phyloP scores from a whole-genome alignment of 306 rosid species.

The Cotoneaster glaucophyllus region DNA sequence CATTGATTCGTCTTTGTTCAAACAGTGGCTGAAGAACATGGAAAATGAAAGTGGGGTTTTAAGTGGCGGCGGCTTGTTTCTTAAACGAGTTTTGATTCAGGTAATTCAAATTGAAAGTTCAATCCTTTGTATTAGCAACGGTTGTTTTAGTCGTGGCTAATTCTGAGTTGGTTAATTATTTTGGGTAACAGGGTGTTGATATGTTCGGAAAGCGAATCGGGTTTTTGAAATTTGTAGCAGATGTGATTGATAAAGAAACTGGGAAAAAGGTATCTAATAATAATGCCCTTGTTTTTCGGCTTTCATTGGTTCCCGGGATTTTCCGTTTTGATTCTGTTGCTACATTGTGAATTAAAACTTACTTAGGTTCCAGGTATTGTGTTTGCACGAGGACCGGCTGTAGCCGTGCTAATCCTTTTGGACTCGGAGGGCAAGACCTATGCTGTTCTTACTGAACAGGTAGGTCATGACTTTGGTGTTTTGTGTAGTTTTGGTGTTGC shows the following conservation, averaged over 20 bases:
- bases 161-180: neutral
- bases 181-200: conserved; percentile 65
- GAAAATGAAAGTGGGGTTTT: conserved; percentile 70
- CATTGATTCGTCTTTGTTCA: conserved; percentile 72
- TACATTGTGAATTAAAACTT: conserved; percentile 27
- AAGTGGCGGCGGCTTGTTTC: conserved; percentile 46
- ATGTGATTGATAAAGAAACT: conserved; percentile 62
- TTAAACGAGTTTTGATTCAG: conserved; percentile 74
- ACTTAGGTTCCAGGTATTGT: conserved; percentile 89
- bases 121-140: neutral
- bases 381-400: conserved; percentile 97
- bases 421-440: conserved; percentile 74
- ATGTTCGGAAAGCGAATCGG: conserved; percentile 84
- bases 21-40: conserved; percentile 74
- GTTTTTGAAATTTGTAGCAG: conserved; percentile 85
- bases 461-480: conserved; percentile 11
- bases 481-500: no score
- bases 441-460: conserved; percentile 94
- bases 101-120: conserved; percentile 18
- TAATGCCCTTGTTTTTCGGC: neutral
- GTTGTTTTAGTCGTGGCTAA: neutral
- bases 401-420: conserved; percentile 71
- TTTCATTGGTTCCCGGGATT: neutral
- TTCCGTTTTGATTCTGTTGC: conserved; percentile 2
- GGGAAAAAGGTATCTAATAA: conserved; percentile 56